Conservation (phyloP, 768 basidiomycete genomes). For the Termitomyces sp. region DNA sequence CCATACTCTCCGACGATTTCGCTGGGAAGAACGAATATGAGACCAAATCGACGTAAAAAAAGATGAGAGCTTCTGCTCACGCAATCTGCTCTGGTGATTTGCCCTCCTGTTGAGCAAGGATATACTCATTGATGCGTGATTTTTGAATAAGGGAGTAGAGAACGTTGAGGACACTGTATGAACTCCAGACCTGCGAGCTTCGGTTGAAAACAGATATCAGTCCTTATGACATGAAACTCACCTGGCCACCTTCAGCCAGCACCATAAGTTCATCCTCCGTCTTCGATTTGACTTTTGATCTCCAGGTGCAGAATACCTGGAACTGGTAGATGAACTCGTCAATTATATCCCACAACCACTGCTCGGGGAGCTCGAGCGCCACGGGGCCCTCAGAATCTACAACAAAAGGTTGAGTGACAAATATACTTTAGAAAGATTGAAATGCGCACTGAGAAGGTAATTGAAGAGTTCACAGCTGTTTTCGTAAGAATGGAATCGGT, state of each 20-base stretch:
- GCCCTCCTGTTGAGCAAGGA: slow-evolving; percentile 76
- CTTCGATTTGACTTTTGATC: slow-evolving; percentile 80
- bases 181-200: slow-evolving; percentile 82
- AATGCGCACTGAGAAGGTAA: slow-evolving; percentile 80
- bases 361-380: slow-evolving; percentile 88
- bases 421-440: background rate
- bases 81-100: slow-evolving; percentile 80
- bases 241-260: slow-evolving; percentile 72
- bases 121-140: slow-evolving; percentile 91
- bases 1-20: slow-evolving; percentile 93
- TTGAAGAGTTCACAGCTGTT: slow-evolving; percentile 99
- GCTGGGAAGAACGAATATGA: slow-evolving; percentile 32
- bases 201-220: background rate
- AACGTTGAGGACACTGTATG: slow-evolving; percentile 97
- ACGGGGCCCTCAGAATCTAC: slow-evolving; percentile 93
- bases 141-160: slow-evolving; percentile 99
- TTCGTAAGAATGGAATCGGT: slow-evolving; percentile 96
- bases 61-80: slow-evolving; percentile 41
- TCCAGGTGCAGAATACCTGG: slow-evolving; percentile 92
- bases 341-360: slow-evolving; percentile 98
- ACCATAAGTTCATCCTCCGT: slow-evolving; percentile 85
- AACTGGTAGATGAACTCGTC: slow-evolving; percentile 99
- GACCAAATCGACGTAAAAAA: background rate
- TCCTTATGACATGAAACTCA: slow-evolving; percentile 25
- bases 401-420: background rate